Evolutionary conservation across 2,329 filamentous ascomycete species (phyloP).

Genomic region (Penicillium vulpinum): DNA sequence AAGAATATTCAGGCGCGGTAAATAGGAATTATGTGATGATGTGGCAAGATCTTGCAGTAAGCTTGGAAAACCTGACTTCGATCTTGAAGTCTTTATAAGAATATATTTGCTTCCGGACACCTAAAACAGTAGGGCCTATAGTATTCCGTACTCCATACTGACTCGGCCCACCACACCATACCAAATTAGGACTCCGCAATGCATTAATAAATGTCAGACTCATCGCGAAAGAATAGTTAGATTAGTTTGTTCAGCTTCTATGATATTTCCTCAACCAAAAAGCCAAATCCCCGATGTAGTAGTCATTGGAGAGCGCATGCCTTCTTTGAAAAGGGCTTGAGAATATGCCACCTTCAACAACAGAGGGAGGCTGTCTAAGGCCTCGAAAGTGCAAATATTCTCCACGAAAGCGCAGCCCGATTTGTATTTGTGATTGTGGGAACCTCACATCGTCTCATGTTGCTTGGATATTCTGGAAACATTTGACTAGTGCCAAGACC

Average conservation of each 20-base stretch:
- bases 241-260: neutral
- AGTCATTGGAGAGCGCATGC: neutral
- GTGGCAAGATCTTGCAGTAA: neutral
- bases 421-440: neutral
- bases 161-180: neutral
- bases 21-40: too few relatives aligned
- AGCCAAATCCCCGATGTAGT: neutral
- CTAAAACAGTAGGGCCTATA: too few relatives aligned
- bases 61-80: too few relatives aligned
- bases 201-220: neutral
- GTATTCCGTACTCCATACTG: neutral
- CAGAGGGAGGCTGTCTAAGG: neutral
- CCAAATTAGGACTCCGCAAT: neutral
- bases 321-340: neutral
- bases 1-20: too few relatives aligned
- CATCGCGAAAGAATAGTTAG: neutral
- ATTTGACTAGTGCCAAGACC: too few relatives aligned
- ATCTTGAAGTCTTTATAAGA: neutral
- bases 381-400: neutral
- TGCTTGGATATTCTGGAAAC: too few relatives aligned
- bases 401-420: neutral
- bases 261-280: neutral
- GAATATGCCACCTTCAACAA: neutral
- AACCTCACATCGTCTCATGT: neutral
- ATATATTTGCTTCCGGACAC: neutral